phyloP scores from a whole-genome alignment of 306 rosid genomes.

The Cajanus cajan region DNA sequence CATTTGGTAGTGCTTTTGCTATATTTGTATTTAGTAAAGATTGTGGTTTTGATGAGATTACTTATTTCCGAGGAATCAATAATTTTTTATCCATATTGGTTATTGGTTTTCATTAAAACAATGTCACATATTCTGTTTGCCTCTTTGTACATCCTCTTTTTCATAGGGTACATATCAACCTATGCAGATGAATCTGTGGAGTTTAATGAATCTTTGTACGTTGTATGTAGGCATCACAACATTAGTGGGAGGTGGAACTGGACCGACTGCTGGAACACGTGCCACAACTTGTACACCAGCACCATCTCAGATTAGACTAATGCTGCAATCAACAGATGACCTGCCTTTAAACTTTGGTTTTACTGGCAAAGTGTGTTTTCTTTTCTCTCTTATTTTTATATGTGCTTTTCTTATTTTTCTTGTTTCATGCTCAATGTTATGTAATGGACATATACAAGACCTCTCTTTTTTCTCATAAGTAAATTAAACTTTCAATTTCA shows the following conservation, averaged over 20 bases:
- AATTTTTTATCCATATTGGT: not conserved
- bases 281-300: slow-evolving; percentile 89
- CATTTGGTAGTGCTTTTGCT: slow-evolving; percentile 9
- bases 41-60: not conserved
- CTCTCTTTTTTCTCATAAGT: not conserved
- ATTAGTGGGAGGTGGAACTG: slow-evolving; percentile 83
- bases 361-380: slow-evolving; percentile 66
- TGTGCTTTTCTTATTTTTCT: not conserved
- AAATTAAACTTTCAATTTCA: not conserved
- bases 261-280: slow-evolving; percentile 75
- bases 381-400: not conserved
- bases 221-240: slow-evolving; percentile 70
- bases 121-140: not conserved
- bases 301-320: slow-evolving; percentile 57
- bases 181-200: not conserved
- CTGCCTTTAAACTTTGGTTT: slow-evolving; percentile 83
- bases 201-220: slow-evolving; percentile 2
- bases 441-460: not conserved
- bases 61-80: not conserved
- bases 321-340: slow-evolving; percentile 79
- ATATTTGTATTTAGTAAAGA: not conserved
- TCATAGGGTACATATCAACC: not conserved
- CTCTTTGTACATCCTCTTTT: not conserved
- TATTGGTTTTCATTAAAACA: not conserved
- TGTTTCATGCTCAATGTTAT: not conserved